These are phyloP conservation scores for Beverwykella pulmonaria DNA, from an alignment of 495 filamentous ascomycete species.

Conservation along the genomic window DNA sequence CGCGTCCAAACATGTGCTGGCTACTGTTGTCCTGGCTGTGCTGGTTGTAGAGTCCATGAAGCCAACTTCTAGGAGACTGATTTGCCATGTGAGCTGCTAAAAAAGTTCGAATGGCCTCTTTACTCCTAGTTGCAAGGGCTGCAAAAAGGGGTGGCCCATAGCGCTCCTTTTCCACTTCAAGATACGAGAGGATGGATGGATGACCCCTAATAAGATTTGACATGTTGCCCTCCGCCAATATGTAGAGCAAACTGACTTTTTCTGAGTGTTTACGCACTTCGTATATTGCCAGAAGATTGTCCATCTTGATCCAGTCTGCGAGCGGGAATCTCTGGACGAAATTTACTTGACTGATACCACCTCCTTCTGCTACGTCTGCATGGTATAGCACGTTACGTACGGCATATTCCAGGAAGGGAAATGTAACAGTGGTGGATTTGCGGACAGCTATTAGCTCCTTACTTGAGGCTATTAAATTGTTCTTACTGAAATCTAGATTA, in stretches of 20 bases:
- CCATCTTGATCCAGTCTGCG: constrained; percentile 12
- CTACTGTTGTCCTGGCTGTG: too few species aligned
- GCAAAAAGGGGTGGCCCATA: constrained; percentile 19
- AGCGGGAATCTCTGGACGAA: constrained; percentile 19
- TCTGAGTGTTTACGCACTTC: constrained; percentile 17
- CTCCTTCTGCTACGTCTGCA: constrained; percentile 22
- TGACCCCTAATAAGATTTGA: constrained; percentile 16
- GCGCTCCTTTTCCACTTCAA: constrained; percentile 13
- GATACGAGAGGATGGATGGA: neutral
- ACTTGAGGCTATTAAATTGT: constrained; percentile 4
- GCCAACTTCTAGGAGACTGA: too few species aligned
- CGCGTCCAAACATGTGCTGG: too few species aligned
- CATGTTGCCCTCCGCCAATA: constrained; percentile 25
- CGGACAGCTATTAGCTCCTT: constrained; percentile 5
- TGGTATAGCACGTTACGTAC: constrained; percentile 28
- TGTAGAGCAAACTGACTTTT: constrained; percentile 18
- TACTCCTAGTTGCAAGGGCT: constrained; percentile 13
- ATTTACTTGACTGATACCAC: constrained; percentile 12
- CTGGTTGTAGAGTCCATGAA: too few species aligned
- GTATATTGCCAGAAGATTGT: constrained; percentile 21
- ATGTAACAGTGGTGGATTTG: constrained; percentile 4
- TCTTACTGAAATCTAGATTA: neutral
- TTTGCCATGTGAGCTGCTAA: too few species aligned
- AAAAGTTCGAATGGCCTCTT: too few species aligned
- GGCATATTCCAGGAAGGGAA: constrained; percentile 32